Conservation (phyloP, 495 filamentous ascomycete species). For the Echria macrotheca region DNA sequence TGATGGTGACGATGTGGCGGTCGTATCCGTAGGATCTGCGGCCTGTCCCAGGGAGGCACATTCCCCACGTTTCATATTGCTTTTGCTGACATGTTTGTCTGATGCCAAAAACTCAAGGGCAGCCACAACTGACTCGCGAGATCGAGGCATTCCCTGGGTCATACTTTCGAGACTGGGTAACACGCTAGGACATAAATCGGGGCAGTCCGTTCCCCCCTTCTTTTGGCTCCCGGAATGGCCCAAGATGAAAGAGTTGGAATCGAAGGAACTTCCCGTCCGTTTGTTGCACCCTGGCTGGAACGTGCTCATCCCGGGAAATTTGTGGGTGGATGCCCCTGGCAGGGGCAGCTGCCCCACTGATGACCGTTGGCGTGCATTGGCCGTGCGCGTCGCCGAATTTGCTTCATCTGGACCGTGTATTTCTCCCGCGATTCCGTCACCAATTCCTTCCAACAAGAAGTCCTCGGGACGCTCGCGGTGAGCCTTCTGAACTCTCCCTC, state of each 20-base stretch:
- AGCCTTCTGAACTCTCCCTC: conserved; percentile 5
- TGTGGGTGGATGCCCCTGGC: conserved; percentile 1
- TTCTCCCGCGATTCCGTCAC: background rate
- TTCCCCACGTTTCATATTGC: conserved; percentile 7
- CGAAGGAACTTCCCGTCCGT: background rate
- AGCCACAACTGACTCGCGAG: background rate
- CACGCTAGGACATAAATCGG: background rate
- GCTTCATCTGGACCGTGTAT: conserved; percentile 1
- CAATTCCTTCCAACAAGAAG: conserved; percentile 1
- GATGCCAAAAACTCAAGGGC: background rate
- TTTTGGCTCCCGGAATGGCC: background rate
- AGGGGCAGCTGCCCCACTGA: conserved; percentile 2
- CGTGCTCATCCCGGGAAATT: background rate
- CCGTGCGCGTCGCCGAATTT: conserved; percentile 1
- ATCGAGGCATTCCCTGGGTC: background rate
- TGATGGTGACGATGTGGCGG: too few relatives aligned
- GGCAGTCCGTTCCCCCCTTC: background rate
- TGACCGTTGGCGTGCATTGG: conserved; percentile 9
- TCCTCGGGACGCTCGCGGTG: conserved; percentile 13
- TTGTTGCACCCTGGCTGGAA: background rate
- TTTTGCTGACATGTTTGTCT: background rate
- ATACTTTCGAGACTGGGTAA: background rate
- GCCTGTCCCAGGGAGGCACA: too few relatives aligned
- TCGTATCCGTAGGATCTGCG: too few relatives aligned
- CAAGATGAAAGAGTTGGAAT: background rate